Evolutionary conservation across 1,139 yeast genomes (phyloP).

Genomic region (Kurtzmaniella natalensis): DNA sequence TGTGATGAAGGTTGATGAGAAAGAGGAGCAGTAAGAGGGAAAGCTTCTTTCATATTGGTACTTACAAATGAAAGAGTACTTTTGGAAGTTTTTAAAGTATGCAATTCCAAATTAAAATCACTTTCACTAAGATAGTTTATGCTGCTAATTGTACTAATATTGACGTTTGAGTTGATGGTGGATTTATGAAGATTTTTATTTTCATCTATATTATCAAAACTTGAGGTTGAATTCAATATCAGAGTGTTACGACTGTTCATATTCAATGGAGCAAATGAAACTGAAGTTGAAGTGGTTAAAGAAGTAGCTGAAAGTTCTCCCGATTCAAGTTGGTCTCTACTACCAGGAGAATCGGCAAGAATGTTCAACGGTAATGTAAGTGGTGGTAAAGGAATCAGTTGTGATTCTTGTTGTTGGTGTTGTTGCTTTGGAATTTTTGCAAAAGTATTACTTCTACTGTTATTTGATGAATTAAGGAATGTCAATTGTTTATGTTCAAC

Average conservation of each 20-base stretch:
- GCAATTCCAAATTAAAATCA: background rate
- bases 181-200: no score
- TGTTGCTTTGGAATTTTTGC: no score
- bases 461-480: no score
- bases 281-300: background rate
- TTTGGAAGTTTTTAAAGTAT: background rate
- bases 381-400: no score
- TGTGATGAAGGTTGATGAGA: slow-evolving; percentile 4
- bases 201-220: no score
- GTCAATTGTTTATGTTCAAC: slow-evolving; percentile 1
- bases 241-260: no score
- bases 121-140: background rate
- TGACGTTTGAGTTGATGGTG: no score
- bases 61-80: background rate
- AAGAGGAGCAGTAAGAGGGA: background rate
- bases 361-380: no score
- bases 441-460: no score
- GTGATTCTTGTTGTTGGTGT: no score
- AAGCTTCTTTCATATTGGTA: background rate
- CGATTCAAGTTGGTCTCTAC: background rate
- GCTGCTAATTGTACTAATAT: no score
- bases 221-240: no score
- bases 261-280: background rate
- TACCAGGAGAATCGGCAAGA: slow-evolving; percentile 1
- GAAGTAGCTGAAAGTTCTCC: background rate